Percentiles rank a stretch among this genome's conserved stretches.
These are phyloP conservation scores for Trichoderma harzianum DNA, from an alignment of 2,329 filamentous ascomycete genomes.

Conservation along the genomic window DNA sequence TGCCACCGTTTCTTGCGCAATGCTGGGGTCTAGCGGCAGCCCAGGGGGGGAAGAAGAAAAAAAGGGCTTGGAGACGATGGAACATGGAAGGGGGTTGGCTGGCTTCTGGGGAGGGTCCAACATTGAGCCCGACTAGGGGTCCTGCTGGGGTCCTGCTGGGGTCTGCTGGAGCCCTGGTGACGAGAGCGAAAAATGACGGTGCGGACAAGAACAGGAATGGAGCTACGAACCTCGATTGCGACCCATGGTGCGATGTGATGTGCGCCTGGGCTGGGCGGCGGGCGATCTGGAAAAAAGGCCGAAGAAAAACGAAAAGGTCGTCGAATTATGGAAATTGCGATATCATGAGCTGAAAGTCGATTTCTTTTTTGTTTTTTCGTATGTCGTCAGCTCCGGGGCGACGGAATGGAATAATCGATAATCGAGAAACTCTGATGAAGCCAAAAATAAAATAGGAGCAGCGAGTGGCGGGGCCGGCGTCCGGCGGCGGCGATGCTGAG, in stretches of 20 bases:
- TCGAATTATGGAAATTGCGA: neutral
- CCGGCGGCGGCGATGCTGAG: conserved; percentile 5
- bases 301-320: neutral
- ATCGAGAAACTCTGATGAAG: neutral
- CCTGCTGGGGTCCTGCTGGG: conserved; percentile 4
- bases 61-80: neutral
- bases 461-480: conserved; percentile 10
- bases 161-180: neutral
- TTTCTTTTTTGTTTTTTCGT: neutral
- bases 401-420: neutral
- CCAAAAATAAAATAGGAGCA: neutral
- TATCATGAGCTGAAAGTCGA: neutral
- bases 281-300: neutral
- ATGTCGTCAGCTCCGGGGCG: neutral
- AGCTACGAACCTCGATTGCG: conserved; percentile 53
- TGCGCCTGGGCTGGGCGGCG: conserved; percentile 12
- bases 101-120: neutral
- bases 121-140: conserved; percentile 3
- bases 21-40: conserved; percentile 11
- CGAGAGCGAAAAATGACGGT: conserved; percentile 3
- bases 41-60: neutral
- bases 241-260: conserved; percentile 40
- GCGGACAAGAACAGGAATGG: conserved; percentile 21
- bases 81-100: neutral
- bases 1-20: conserved; percentile 1